Evolutionary conservation across 768 basidiomycete genomes (phyloP), one percentile per base, ranked within the genome.

Genomic region (Lyophyllum decastes): DNA sequence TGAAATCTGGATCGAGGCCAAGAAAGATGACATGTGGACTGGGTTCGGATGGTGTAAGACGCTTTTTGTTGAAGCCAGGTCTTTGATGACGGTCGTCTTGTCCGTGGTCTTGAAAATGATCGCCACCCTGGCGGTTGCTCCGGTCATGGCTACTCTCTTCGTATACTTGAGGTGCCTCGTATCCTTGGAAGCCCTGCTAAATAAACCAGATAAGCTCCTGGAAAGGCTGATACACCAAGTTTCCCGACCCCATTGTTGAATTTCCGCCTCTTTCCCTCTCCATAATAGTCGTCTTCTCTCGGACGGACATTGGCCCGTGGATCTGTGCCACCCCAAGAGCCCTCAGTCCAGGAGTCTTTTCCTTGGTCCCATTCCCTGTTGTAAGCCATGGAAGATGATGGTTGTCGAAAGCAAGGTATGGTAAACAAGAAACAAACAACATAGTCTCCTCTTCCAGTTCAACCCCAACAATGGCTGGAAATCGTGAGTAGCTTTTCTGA

Each of bases 21-120:
- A 98, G 86, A 73, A 97, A 96, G 68, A 97, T 96, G 70, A 98
- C 92, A 76, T 98, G 94, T 45, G 88, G 86, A 69, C 90, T 93
- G 47, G 92, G 88, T 70, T 93, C 91, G 53, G 92, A 94, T 27
- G 92, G 89, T 57, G 84, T 78, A 41, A 92, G 80, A 52, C 91
- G 89, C 72, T 92, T 92, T 79, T 92, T 92, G 69, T 57, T 60
- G 66, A 82, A 81, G 54, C 72, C 70, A 46, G 72, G 69, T 65
- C 79, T 78, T 64, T 83, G 73, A 47, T 70, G 68, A 54, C 75
- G 84, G 67, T 87, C 84, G 52, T 81, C 79, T 54, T 81, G 77
- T 25, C 77, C 69, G 64, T 76, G 67, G 49, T 85, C 83, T 57
- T 84, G 79, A 51, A 76, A 64, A 60, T 75, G 71, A 51, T 76